phyloP scores from a whole-genome alignment of 2,329 filamentous ascomycete species.

The Cladophialophora chaetospira region DNA sequence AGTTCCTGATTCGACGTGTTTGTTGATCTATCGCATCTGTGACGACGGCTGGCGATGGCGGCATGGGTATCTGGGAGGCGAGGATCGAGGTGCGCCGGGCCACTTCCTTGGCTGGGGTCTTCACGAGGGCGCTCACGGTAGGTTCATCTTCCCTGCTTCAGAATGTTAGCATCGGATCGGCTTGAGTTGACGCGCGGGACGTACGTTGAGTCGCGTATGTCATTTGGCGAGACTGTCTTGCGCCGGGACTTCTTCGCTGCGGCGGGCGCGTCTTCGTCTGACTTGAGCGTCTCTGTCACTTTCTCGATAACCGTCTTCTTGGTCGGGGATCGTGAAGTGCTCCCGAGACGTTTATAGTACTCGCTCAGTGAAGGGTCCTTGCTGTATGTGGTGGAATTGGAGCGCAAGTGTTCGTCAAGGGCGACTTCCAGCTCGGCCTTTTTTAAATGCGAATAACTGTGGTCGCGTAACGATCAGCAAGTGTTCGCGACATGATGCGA shows the following conservation, averaged over 20 bases:
- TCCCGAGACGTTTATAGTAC: slow-evolving; percentile 72
- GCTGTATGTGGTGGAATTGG: slow-evolving; percentile 67
- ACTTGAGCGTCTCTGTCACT: slow-evolving; percentile 43
- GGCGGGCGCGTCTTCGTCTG: slow-evolving; percentile 41
- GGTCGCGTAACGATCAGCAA: slow-evolving; percentile 31
- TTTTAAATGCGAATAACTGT: slow-evolving; percentile 29
- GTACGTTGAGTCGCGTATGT: slow-evolving; percentile 37
- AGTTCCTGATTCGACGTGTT: slow-evolving; percentile 55
- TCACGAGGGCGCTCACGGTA: slow-evolving; percentile 24
- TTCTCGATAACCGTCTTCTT: slow-evolving; percentile 48
- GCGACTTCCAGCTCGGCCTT: slow-evolving; percentile 61
- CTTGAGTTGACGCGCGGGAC: slow-evolving; percentile 35
- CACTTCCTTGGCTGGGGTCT: slow-evolving; percentile 42
- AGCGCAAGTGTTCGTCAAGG: slow-evolving; percentile 71
- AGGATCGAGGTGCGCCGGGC: slow-evolving; percentile 44
- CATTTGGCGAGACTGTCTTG: slow-evolving; percentile 32
- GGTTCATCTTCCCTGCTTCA: slow-evolving; percentile 28
- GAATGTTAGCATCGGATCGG: slow-evolving; percentile 22
- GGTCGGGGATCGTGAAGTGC: slow-evolving; percentile 59
- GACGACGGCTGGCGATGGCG: slow-evolving; percentile 77
- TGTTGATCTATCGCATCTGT: slow-evolving; percentile 73
- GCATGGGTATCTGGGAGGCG: slow-evolving; percentile 66
- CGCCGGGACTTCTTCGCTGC: slow-evolving; percentile 36
- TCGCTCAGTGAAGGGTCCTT: slow-evolving; percentile 66
- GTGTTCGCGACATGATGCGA: slow-evolving; percentile 15